Percentiles rank a stretch among this genome's conserved stretches.
Evolutionary conservation across 73 alveolate genomes (phyloP).

Genomic region (Paramecium pentaurelia): DNA sequence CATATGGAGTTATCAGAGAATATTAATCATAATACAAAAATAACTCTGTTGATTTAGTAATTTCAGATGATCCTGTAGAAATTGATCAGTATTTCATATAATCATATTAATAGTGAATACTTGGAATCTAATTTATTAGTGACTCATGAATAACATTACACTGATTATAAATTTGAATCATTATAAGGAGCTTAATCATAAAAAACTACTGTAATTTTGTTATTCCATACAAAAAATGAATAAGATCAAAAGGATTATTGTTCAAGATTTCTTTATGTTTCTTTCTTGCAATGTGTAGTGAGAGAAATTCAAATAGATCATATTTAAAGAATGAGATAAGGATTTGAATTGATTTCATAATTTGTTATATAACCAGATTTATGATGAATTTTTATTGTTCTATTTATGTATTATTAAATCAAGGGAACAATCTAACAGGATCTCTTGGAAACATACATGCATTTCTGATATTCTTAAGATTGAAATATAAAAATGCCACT

Average conservation of each 20-base stretch:
- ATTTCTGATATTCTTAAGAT: conserved; percentile 92
- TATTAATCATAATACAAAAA: neutral
- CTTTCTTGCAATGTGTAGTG: neutral
- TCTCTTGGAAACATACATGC: conserved; percentile 99
- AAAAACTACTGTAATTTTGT: neutral
- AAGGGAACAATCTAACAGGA: conserved; percentile 97
- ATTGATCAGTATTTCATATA: neutral
- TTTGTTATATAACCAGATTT: conserved; percentile 17
- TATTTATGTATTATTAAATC: conserved; percentile 23
- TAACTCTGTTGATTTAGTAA: neutral
- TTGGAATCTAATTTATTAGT: neutral
- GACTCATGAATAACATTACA: neutral
- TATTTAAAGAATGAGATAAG: neutral
- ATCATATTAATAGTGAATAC: neutral
- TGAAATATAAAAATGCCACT: conserved; percentile 95
- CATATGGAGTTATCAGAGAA: neutral
- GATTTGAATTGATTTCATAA: conserved; percentile 1
- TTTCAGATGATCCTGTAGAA: neutral
- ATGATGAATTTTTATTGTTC: neutral
- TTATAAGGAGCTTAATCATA: neutral
- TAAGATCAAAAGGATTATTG: neutral
- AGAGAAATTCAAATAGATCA: neutral
- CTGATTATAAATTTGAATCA: neutral
- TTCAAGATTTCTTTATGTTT: neutral
- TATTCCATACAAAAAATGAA: neutral